Evolutionary conservation across 805 yeast genomes (phyloP).

Genomic region (Brettanomyces sp.): DNA sequence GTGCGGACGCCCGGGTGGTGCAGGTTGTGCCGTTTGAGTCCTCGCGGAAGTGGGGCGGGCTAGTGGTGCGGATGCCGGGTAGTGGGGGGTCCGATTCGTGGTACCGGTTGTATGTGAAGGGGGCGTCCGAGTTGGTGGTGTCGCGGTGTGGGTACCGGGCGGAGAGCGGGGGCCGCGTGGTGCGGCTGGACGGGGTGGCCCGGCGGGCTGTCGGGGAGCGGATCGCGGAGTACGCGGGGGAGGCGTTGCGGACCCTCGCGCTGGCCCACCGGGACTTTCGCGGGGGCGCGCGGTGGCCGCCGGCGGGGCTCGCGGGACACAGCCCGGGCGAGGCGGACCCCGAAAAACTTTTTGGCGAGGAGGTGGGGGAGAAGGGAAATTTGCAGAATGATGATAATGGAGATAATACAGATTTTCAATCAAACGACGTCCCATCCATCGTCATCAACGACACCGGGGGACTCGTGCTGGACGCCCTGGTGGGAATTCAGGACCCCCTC

Average conservation of each 20-base stretch:
- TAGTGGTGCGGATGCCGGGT: constrained; percentile 43
- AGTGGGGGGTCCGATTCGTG: constrained; percentile 14
- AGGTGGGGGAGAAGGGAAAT: not conserved
- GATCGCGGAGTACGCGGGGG: constrained; percentile 49
- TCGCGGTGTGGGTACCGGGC: constrained; percentile 38
- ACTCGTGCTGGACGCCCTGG: constrained; percentile 58
- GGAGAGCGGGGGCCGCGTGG: not conserved
- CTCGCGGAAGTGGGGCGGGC: constrained; percentile 85
- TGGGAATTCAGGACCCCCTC: constrained; percentile 93
- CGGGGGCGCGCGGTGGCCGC: constrained; percentile 54
- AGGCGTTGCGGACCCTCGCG: constrained; percentile 84
- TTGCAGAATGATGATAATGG: not conserved
- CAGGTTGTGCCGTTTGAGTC: constrained; percentile 89
- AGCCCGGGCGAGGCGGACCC: constrained; percentile 35
- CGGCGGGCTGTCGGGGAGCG: constrained; percentile 18
- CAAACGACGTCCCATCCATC: constrained; percentile 18
- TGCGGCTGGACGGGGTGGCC: not conserved
- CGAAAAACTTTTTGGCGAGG: constrained; percentile 29
- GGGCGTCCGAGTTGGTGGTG: constrained; percentile 88
- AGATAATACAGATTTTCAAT: too few species aligned
- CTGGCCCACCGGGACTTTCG: constrained; percentile 69
- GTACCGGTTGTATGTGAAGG: constrained; percentile 68
- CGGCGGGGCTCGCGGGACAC: constrained; percentile 31
- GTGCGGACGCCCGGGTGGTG: constrained; percentile 32
- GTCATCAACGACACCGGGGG: constrained; percentile 16